Evolutionary conservation across 2,329 filamentous ascomycete species (phyloP), one percentile per base, ranked within the genome.

Genomic region (Ilyonectria sp.): DNA sequence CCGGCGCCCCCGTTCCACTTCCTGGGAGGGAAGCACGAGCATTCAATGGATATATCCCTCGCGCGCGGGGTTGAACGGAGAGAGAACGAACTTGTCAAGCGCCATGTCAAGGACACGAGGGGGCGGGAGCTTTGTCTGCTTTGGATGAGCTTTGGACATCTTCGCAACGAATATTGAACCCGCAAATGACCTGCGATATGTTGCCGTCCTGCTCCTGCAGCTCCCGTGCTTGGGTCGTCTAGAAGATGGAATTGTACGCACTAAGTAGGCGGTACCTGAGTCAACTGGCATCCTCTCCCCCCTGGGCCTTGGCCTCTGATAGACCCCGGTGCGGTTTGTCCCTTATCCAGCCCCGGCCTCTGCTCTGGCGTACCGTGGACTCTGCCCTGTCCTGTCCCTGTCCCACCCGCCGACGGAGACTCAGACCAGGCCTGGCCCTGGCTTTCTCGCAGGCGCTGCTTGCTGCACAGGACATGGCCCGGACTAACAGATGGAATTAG

Each of bases 1-100:
- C 62, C 47, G 55, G 54, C 49, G 40, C 40, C 55, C 55, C 49
- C 49, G 62, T 55, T 53, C 46, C 61, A 58, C 53, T 57, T 26
- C 29, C 52, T 40, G 26, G 23, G 40, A 21, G 46, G 60, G 44
- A 63, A 63, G 44, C 60, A 57, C 54, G 53, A 26, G 60, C 29
- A 40, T 15, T 46, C 43, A 7, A 10, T 47, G 44, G 26, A 26
- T 26, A 31, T 60, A 55, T 65, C 43, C 49, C 49, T 60, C 50
- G 61, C 56, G 62, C 43, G 62, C 43, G 50, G 56, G 60, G 60
- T 57, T 43, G 53, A 63, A 26, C 6, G 26, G 26, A 26, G 44
- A 26, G 17, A 29, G 37, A 29, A 13, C 26, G 21, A 33, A 37
- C 46, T 21, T 26, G 23, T 15, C 23, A 26, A 26, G 44, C 6